A percentile compares a stretch with the other conserved stretches of the same genome.
phyloP scores from a whole-genome alignment of 129 eudicot species.

The Lonicera japonica region DNA sequence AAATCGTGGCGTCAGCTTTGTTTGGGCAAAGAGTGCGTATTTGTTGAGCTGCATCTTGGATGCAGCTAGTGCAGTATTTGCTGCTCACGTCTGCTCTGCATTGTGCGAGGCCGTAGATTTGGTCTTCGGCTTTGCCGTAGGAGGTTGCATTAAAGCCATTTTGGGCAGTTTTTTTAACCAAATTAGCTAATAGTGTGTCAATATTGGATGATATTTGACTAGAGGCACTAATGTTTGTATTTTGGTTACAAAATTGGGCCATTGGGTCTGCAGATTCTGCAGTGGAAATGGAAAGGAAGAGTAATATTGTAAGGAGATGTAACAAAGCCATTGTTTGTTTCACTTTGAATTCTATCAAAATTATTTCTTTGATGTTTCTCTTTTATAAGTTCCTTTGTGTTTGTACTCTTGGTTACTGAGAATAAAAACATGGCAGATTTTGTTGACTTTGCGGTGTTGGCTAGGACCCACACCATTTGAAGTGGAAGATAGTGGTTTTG shows the following conservation, averaged over 20 bases:
- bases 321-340: constrained; percentile 16
- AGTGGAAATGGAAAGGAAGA: constrained; percentile 21
- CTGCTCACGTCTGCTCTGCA: constrained; percentile 76
- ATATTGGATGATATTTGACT: constrained; percentile 44
- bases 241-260: constrained; percentile 29
- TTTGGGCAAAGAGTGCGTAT: constrained; percentile 42
- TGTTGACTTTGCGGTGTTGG: background rate
- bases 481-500: too few species aligned
- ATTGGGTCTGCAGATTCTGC: constrained; percentile 54
- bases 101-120: constrained; percentile 72
- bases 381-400: background rate
- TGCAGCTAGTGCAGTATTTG: constrained; percentile 61
- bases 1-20: constrained; percentile 61
- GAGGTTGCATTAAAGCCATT: constrained; percentile 48
- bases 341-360: too few species aligned
- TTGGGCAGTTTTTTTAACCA: constrained; percentile 34
- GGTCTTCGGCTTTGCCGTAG: constrained; percentile 27
- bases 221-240: constrained; percentile 16
- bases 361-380: background rate
- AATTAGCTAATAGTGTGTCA: constrained; percentile 22
- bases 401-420: too few species aligned
- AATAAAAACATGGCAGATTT: too few species aligned
- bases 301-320: constrained; percentile 1
- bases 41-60: constrained; percentile 50
- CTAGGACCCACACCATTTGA: too few species aligned